phyloP scores from a whole-genome alignment of 225 moss, liverwort and hornwort species.

The Thuidium tamariscinum region DNA sequence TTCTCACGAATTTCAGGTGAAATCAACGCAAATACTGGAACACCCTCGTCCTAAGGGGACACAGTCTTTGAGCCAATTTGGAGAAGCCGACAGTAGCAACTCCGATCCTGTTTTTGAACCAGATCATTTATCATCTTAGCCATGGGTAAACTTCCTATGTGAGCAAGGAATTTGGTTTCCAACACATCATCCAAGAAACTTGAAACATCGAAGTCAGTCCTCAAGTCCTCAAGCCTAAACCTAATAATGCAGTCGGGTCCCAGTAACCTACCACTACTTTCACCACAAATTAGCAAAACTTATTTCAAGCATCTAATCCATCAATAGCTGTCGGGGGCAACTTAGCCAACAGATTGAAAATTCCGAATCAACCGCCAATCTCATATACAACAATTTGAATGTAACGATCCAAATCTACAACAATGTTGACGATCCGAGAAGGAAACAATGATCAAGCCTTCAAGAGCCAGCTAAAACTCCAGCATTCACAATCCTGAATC shows the following conservation, averaged over 20 bases:
- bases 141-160: too few relatives aligned
- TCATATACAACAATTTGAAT: background rate
- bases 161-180: too few relatives aligned
- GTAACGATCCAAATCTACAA: background rate
- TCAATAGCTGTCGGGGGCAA: background rate
- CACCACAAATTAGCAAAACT: background rate
- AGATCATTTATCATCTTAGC: too few relatives aligned
- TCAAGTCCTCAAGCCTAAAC: background rate
- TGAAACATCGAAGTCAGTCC: too few relatives aligned
- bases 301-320: background rate
- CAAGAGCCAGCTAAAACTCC: background rate
- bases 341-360: background rate
- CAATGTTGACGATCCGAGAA: background rate
- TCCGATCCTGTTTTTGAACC: too few relatives aligned
- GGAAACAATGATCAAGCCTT: background rate
- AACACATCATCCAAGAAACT: too few relatives aligned
- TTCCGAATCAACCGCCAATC: background rate
- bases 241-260: background rate
- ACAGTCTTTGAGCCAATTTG: too few relatives aligned
- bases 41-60: background rate
- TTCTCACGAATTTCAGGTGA: background rate
- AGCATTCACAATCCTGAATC: background rate
- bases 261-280: background rate
- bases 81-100: too few relatives aligned
- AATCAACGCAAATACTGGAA: background rate